phyloP scores from a whole-genome alignment of 23 red algal species.

The Gracilaria caudata region DNA sequence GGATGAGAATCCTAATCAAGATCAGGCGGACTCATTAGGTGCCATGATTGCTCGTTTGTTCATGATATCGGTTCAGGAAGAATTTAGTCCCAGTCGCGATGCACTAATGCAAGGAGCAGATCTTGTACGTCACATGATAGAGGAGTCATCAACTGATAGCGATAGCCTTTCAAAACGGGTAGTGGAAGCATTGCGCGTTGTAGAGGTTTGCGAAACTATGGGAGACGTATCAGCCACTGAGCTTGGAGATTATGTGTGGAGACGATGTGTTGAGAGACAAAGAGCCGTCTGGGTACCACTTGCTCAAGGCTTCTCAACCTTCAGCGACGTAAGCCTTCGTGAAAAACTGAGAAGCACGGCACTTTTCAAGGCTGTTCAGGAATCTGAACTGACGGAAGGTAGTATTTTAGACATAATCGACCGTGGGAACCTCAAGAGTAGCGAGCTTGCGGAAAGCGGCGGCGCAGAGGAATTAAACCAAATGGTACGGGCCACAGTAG shows the following conservation, averaged over 20 bases:
- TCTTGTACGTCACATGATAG: slow-evolving; percentile 38
- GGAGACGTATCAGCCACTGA: background rate
- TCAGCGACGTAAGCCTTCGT: slow-evolving; percentile 37
- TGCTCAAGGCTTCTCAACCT: background rate
- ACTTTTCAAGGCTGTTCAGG: slow-evolving; percentile 36
- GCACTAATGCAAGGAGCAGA: slow-evolving; percentile 19
- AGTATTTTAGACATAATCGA: slow-evolving; percentile 25
- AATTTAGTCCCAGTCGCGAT: slow-evolving; percentile 8
- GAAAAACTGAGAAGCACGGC: slow-evolving; percentile 39
- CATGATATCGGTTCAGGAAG: slow-evolving; percentile 33
- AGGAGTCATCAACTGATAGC: slow-evolving; percentile 40
- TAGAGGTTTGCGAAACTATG: slow-evolving; percentile 23
- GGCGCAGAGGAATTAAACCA: slow-evolving; percentile 29
- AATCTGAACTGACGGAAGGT: slow-evolving; percentile 4
- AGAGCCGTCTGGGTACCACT: slow-evolving; percentile 46
- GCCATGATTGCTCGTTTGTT: slow-evolving; percentile 30
- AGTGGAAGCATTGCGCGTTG: slow-evolving; percentile 21
- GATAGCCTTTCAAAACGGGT: slow-evolving; percentile 40
- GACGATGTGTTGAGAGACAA: slow-evolving; percentile 58
- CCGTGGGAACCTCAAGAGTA: slow-evolving; percentile 3
- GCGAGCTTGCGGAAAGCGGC: slow-evolving; percentile 28
- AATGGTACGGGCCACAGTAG: slow-evolving; percentile 41
- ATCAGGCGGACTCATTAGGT: background rate
- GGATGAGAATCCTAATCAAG: background rate
- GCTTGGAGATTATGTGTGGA: slow-evolving; percentile 53